Evolutionary conservation across 2,329 filamentous ascomycete genomes (phyloP), one percentile per base, ranked within the genome.

Genomic region (Arachnomyces sp.): DNA sequence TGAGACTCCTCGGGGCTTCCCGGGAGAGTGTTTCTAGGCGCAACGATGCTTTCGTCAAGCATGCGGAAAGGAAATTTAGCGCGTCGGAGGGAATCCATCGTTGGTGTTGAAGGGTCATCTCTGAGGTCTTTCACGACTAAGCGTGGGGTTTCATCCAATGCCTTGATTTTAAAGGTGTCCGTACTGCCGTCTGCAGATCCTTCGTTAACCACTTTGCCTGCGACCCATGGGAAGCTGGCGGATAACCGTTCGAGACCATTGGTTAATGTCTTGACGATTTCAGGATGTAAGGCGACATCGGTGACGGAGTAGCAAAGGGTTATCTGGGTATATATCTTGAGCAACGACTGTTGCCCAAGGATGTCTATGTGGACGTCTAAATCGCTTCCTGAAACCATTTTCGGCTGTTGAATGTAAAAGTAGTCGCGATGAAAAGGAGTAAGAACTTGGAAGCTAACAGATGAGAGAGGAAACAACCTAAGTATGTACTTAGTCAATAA

Each of bases 321-420:
- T 30, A 74, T 55, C 36, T 67, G 69, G 0, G 69, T 74, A 46
- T 73, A 74, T 8, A 73, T 61, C 28, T 54, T 56, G 7, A 71
- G 57, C 4, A 55, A 45, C 6, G 65, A 59, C 38, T 62, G 56
- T 36, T 71, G 63, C 9, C 67, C 68, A 4, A 72, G 44, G 30
- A 65, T 49, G 32, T 72, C 68, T 2, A 72, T 35, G 9, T 25
- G 20, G 20, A 25, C 20, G 20, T 25, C 20, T 25, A 25, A 9
- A 25, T 25, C 20, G 20, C 9, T 25, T 9, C 5, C 20, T 5
- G 20, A 9, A 25, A 9, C 20, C 20, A 25, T 25, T 25, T 25
- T 25, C 9, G 20, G 20, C 9, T 5, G 20, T 25, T 25, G 9
- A 25, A 25, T 25, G 20, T 5, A 9, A 9, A 25, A 9, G 20